Evolutionary conservation across 768 basidiomycete genomes (phyloP).

Genomic region (Hygrophorus pudorinus): DNA sequence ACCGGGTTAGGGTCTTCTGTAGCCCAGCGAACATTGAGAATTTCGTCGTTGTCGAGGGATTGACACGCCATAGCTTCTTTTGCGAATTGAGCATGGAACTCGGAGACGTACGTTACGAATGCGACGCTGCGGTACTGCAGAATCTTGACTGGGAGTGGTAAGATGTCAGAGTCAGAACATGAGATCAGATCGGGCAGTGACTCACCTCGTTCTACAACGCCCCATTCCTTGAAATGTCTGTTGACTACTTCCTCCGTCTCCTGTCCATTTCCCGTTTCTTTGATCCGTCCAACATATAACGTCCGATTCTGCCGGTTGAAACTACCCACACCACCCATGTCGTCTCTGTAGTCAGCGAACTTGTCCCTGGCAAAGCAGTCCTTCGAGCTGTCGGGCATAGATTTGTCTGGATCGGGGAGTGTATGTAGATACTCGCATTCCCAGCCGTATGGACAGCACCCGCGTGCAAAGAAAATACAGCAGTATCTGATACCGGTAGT

Average conservation of each 20-base stretch:
- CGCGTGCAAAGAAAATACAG: slow-evolving; percentile 92
- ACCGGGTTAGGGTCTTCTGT: slow-evolving; percentile 97
- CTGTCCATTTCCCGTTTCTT: slow-evolving; percentile 77
- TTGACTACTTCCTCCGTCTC: slow-evolving; percentile 90
- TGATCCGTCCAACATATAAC: slow-evolving; percentile 88
- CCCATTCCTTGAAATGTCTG: slow-evolving; percentile 95
- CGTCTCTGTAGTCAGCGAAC: slow-evolving; percentile 94
- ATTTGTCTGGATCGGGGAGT: slow-evolving; percentile 60
- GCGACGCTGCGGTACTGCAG: slow-evolving; percentile 92
- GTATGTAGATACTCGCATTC: slow-evolving; percentile 95
- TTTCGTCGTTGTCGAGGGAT: slow-evolving; percentile 93
- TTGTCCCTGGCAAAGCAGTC: slow-evolving; percentile 98
- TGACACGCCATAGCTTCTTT: slow-evolving; percentile 99
- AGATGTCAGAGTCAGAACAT: slow-evolving; percentile 19
- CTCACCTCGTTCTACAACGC: slow-evolving; percentile 84
- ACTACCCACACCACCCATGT: slow-evolving; percentile 99
- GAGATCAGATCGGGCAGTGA: slow-evolving; percentile 13
- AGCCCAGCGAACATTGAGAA: slow-evolving; percentile 97
- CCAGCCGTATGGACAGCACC: slow-evolving; percentile 97
- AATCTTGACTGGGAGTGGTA: slow-evolving; percentile 55
- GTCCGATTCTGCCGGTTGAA: slow-evolving; percentile 93
- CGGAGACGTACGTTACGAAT: slow-evolving; percentile 89
- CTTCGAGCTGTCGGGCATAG: slow-evolving; percentile 83
- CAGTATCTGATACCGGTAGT: slow-evolving; percentile 86
- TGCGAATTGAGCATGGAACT: slow-evolving; percentile 86